phyloP scores from a whole-genome alignment of 768 basidiomycete genomes.

The Lactifluus subvellereus region DNA sequence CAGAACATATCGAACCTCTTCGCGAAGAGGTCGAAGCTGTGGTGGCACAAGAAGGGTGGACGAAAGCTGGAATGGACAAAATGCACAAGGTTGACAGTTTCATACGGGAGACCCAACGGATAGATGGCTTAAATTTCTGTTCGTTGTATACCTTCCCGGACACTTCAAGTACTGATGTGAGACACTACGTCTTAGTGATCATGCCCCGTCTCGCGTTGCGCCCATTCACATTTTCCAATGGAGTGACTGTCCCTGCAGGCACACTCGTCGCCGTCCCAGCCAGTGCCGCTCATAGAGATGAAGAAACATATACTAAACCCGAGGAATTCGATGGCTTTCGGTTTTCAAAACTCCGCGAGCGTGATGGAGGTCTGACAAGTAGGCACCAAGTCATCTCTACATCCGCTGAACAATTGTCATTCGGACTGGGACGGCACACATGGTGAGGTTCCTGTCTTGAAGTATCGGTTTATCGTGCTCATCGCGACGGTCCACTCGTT shows the following conservation, averaged over 20 bases:
- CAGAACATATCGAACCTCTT: constrained; percentile 28
- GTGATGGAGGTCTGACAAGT: neutral
- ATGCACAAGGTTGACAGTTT: constrained; percentile 35
- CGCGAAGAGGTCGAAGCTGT: constrained; percentile 32
- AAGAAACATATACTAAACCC: constrained; percentile 33
- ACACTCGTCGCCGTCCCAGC: constrained; percentile 32
- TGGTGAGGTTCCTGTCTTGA: constrained; percentile 23
- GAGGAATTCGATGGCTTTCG: constrained; percentile 40
- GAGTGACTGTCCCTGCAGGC: constrained; percentile 37
- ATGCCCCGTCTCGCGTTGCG: constrained; percentile 33
- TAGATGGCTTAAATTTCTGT: constrained; percentile 26
- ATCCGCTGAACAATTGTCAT: constrained; percentile 18
- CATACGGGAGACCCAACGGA: constrained; percentile 32
- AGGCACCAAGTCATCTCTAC: constrained; percentile 16
- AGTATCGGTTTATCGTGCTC: neutral
- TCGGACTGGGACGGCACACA: constrained; percentile 25
- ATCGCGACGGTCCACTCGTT: neutral
- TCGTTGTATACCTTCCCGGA: constrained; percentile 7
- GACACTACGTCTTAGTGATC: constrained; percentile 15
- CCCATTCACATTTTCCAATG: constrained; percentile 42
- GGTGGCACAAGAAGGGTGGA: constrained; percentile 30
- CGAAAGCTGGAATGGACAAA: constrained; percentile 29
- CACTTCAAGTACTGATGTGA: neutral
- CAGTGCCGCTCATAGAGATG: constrained; percentile 31
- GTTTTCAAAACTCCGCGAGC: constrained; percentile 27